A percentile compares a stretch with the other conserved stretches of the same genome.
These are phyloP conservation scores for Pythium dissimile DNA, from an alignment of 352 stramenopile species.

Conservation along the genomic window DNA sequence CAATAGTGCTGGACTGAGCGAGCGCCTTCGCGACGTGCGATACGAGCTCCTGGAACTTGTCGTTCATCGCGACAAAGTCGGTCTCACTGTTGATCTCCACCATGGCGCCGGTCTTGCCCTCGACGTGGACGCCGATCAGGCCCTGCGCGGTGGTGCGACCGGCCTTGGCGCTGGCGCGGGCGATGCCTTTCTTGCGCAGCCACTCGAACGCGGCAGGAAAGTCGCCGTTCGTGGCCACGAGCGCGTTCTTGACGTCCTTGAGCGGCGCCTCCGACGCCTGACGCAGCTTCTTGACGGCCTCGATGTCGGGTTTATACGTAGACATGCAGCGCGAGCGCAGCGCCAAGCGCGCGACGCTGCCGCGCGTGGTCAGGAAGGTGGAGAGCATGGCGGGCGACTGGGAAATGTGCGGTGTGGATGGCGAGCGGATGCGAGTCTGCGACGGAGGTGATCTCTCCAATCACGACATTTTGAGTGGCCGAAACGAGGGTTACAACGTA, in stretches of 20 bases:
- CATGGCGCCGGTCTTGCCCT: conserved; percentile 78
- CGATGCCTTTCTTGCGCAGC: conserved; percentile 88
- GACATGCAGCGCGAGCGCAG: conserved; percentile 36
- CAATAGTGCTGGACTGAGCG: conserved; percentile 20
- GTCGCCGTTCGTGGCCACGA: conserved; percentile 75
- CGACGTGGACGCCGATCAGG: conserved; percentile 68
- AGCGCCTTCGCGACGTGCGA: conserved; percentile 45
- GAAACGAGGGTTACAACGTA: neutral
- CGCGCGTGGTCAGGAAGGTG: conserved; percentile 16
- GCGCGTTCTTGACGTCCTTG: conserved; percentile 88
- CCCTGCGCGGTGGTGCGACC: conserved; percentile 74
- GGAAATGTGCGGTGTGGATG: conserved; percentile 3
- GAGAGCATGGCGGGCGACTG: conserved; percentile 13
- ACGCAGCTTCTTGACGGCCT: conserved; percentile 88
- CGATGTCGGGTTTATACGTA: conserved; percentile 81
- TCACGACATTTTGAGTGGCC: neutral
- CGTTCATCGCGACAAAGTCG: conserved; percentile 93
- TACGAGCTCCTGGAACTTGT: conserved; percentile 85
- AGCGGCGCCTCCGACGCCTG: conserved; percentile 82
- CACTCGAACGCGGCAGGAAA: conserved; percentile 85
- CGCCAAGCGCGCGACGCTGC: conserved; percentile 9
- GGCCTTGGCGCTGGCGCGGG: conserved; percentile 74
- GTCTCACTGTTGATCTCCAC: conserved; percentile 95
- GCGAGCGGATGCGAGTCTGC: neutral
- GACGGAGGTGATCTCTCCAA: conserved; percentile 2